A percentile compares a stretch with the other conserved stretches of the same genome.
Evolutionary conservation across 2,329 filamentous ascomycete genomes (phyloP).

Genomic region (Drechslerella dactyloides): DNA sequence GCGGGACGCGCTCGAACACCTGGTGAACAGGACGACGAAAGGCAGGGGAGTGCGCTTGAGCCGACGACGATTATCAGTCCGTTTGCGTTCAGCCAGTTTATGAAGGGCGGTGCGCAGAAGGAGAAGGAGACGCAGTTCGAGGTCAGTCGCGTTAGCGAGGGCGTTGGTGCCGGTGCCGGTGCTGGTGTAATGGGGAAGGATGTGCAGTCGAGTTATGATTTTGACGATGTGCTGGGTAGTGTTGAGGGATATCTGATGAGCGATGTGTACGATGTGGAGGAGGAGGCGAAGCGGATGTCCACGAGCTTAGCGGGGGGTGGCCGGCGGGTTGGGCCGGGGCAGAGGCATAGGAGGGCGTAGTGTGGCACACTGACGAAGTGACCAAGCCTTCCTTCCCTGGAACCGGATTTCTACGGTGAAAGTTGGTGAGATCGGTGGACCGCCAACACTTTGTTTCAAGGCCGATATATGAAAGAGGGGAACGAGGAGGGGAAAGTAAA

Average conservation of each 20-base stretch:
- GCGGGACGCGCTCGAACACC: not conserved
- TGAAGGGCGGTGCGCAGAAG: slow-evolving; percentile 9
- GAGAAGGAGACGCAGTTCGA: slow-evolving; percentile 32
- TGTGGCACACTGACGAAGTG: too few species aligned
- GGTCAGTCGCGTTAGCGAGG: slow-evolving; percentile 17
- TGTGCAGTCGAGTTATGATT: slow-evolving; percentile 34
- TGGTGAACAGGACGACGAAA: not conserved
- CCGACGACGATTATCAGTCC: slow-evolving; percentile 38
- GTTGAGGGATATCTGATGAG: slow-evolving; percentile 48
- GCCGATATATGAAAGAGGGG: too few species aligned
- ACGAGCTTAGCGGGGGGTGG: slow-evolving; percentile 12
- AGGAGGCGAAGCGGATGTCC: slow-evolving; percentile 32
- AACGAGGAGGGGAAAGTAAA: not conserved
- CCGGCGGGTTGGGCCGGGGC: not conserved
- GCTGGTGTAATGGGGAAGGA: slow-evolving; percentile 1
- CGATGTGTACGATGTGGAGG: slow-evolving; percentile 47
- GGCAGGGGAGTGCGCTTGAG: slow-evolving; percentile 9
- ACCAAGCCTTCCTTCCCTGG: too few species aligned
- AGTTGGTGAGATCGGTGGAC: too few species aligned
- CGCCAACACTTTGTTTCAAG: too few species aligned
- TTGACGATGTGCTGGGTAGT: slow-evolving; percentile 39
- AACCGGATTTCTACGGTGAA: too few species aligned
- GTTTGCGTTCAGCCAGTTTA: slow-evolving; percentile 44
- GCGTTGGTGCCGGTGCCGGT: not conserved
- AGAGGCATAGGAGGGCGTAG: not conserved